phyloP scores from a whole-genome alignment of 345 rosid genomes.

The Anastatica hierochuntica region DNA sequence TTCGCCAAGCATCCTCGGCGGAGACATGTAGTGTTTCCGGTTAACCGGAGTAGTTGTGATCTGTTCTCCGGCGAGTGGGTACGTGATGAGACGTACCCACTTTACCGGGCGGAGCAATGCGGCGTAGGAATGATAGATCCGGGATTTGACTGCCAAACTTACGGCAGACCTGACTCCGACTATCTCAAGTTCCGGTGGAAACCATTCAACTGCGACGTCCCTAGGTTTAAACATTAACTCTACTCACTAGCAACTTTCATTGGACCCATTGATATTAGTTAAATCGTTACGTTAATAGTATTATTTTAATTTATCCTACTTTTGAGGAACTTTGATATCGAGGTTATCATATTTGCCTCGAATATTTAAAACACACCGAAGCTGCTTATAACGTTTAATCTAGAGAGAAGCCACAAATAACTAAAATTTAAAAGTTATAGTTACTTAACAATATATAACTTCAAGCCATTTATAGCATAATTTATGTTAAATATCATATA shows the following conservation, averaged over 20 bases:
- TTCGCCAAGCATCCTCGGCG: slow-evolving; percentile 21
- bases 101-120: slow-evolving; percentile 42
- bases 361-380: neutral
- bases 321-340: slow-evolving; percentile 5
- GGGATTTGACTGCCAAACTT: slow-evolving; percentile 66
- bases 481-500: too few species aligned
- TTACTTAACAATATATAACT: neutral
- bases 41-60: slow-evolving; percentile 36
- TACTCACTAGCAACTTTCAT: slow-evolving; percentile 7
- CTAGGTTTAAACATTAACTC: slow-evolving; percentile 39
- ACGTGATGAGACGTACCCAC: slow-evolving; percentile 58
- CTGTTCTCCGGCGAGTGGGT: slow-evolving; percentile 67
- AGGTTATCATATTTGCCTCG: neutral
- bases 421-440: neutral
- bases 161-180: slow-evolving; percentile 81
- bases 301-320: neutral
- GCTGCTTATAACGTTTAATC: neutral
- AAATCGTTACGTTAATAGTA: neutral
- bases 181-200: slow-evolving; percentile 87
- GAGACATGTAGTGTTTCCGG: neutral
- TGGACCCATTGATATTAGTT: neutral
- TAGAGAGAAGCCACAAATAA: neutral
- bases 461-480: neutral
- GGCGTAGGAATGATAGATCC: slow-evolving; percentile 62
- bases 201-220: slow-evolving; percentile 75